Base-by-base conservation (phyloP, 805 yeast species). In the Ogataea pilisensis region DNA sequence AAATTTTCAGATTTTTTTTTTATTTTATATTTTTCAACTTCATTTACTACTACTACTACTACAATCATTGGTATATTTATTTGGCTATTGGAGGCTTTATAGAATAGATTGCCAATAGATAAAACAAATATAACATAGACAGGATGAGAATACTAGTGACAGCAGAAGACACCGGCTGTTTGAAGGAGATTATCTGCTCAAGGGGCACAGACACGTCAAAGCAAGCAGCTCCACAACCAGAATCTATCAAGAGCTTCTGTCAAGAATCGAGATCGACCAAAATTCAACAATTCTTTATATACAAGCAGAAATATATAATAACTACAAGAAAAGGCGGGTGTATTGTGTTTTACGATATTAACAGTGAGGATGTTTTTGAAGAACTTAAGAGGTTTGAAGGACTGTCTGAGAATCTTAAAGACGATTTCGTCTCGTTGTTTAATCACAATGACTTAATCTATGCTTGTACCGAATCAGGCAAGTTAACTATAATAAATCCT, bases 141-240 rank as follows among this genome's bases (percentile, higher is more conserved):
- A 35, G 19, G 11, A 82, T 84, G 91, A 81, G 74, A 60, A 57
- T 83, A 12, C 51, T 84, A 34, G 80, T 72, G 3, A 69, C 87
- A 31, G 75, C 85, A 14, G 84, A 77, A 45, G 90, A 84, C 51
- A 72, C 76, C 2, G 89, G 90, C 1, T 69, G 76, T 5, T 49
- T 82, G 39, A 83, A 82, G 38, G 88, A 81, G 55, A 65, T 86
- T 8, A 54, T 70, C 5, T 87, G 88, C 51, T 58, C 65, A 16
- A 65, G 72, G 38, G 91, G 90, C 0, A 82, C 91, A 0, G 95
- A 90, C 54, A 88, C 96, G 3, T 84, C 96, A 5, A 68, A 70
- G 31, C 79, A 82, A 54, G 74, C 75, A 26, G 82, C 83, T 0
- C 61, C 66, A 11, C 85, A 82, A 55, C 95, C 95, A 0, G 70